phyloP scores from a whole-genome alignment of 805 yeast genomes.

The Trichomonascus vanleenenianus region DNA sequence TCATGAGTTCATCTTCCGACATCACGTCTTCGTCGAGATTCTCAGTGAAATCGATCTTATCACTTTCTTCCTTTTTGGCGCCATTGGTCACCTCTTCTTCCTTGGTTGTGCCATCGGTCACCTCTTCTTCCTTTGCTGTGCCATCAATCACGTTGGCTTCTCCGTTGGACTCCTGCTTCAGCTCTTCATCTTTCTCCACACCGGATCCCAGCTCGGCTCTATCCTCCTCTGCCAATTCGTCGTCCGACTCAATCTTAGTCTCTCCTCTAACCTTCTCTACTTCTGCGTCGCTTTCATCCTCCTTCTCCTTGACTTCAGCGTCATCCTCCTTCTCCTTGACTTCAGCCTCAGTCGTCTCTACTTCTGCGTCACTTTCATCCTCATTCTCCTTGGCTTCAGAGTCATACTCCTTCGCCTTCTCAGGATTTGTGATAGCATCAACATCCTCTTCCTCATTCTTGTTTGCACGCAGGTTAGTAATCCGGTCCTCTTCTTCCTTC shows the following conservation, averaged over 20 bases:
- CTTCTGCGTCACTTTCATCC: slow-evolving; percentile 3
- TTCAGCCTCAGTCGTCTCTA: slow-evolving; percentile 7
- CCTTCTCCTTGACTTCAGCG: slow-evolving; percentile 6
- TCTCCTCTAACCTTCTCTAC: neutral
- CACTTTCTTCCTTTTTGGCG: slow-evolving; percentile 7
- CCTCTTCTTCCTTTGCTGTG: slow-evolving; percentile 8
- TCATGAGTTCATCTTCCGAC: neutral
- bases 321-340: slow-evolving; percentile 14
- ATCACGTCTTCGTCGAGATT: neutral
- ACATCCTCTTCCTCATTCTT: slow-evolving; percentile 6
- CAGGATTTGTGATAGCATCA: slow-evolving; percentile 9
- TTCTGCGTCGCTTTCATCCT: slow-evolving; percentile 5
- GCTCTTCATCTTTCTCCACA: no score
- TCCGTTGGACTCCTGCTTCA: no score
- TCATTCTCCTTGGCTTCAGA: slow-evolving; percentile 7
- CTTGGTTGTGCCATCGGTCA: slow-evolving; percentile 1
- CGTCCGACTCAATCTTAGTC: neutral
- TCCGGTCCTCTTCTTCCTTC: neutral
- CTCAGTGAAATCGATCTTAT: slow-evolving; percentile 9
- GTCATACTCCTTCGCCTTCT: slow-evolving; percentile 14
- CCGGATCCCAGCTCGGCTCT: no score
- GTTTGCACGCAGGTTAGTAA: no score
- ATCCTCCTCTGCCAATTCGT: no score
- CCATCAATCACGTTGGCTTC: neutral
- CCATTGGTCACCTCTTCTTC: slow-evolving; percentile 6